Conservation (phyloP, 768 basidiomycete genomes). For the Termitomyces sp. region DNA sequence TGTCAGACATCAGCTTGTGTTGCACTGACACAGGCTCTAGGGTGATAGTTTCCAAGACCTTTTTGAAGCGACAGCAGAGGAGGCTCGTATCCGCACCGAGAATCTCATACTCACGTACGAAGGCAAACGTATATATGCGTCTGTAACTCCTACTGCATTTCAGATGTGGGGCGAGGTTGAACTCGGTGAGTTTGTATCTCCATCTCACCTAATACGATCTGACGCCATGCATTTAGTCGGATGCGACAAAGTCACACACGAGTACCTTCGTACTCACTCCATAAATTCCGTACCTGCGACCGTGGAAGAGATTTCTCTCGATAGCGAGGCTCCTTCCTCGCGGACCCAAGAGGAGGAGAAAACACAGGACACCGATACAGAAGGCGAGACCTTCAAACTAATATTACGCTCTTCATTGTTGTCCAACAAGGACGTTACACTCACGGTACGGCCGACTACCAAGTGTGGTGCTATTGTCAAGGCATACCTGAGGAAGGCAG, state of each 20-base stretch:
- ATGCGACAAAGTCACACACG: conserved; percentile 56
- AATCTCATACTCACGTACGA: conserved; percentile 58
- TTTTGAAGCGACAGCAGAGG: conserved; percentile 63
- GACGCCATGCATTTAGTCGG: conserved; percentile 40
- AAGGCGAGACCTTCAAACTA: conserved; percentile 59
- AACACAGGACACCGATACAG: conserved; percentile 35
- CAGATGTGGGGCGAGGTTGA: conserved; percentile 65
- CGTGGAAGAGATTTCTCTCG: conserved; percentile 6
- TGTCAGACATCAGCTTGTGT: not conserved
- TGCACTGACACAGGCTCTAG: conserved; percentile 26
- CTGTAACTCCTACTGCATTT: conserved; percentile 60
- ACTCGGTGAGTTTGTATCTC: conserved; percentile 38
- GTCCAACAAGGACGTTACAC: conserved; percentile 46
- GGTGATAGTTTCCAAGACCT: conserved; percentile 58
- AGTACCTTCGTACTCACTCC: conserved; percentile 46
- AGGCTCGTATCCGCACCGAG: conserved; percentile 41
- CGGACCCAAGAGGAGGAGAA: conserved; percentile 15
- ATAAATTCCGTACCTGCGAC: not conserved
- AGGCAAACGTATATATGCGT: conserved; percentile 60
- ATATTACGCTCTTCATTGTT: conserved; percentile 49
- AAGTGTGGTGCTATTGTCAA: conserved; percentile 72
- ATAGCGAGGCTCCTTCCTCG: conserved; percentile 14
- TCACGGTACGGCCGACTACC: conserved; percentile 70
- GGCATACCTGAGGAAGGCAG: conserved; percentile 68
- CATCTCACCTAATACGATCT: not conserved